phyloP scores from a whole-genome alignment of 306 rosid species.

The Sesbania bispinosa region DNA sequence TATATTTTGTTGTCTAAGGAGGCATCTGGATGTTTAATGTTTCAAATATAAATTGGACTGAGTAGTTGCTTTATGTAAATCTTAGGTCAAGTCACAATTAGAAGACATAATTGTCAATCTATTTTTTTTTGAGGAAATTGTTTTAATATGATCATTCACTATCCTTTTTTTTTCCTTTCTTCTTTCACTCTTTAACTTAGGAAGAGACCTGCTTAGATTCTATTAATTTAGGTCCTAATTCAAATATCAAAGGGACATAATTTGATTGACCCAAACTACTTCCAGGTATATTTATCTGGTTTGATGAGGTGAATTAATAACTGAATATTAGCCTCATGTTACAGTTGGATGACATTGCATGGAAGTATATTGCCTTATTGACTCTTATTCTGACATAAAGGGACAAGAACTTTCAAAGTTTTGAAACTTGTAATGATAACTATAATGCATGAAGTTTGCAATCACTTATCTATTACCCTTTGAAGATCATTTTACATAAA shows the following conservation, averaged over 20 bases:
- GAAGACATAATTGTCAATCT: not conserved
- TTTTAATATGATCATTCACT: not conserved
- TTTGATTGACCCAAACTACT: not conserved
- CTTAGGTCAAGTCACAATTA: not conserved
- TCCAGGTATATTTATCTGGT: not conserved
- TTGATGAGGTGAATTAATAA: not conserved
- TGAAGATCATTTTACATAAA: not conserved
- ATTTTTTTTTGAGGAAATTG: not conserved
- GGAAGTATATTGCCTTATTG: not conserved
- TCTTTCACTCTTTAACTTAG: not conserved
- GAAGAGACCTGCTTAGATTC: not conserved
- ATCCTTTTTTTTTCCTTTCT: not conserved
- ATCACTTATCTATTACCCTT: not conserved
- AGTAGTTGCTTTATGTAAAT: not conserved
- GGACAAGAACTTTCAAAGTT: not conserved
- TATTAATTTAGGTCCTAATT: not conserved
- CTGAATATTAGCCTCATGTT: not conserved
- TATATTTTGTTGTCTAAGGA: not conserved
- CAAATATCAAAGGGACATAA: not conserved
- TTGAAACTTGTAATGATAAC: not conserved
- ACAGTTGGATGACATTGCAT: not conserved
- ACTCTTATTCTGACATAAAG: not conserved
- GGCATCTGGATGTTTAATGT: not conserved
- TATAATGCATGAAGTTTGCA: not conserved
- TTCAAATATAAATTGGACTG: constrained; percentile 2